Percentiles rank a stretch among this genome's conserved stretches.
These are phyloP conservation scores for Dillenia suffruticosa DNA, from an alignment of 164 flowering plant genomes.

Conservation along the genomic window DNA sequence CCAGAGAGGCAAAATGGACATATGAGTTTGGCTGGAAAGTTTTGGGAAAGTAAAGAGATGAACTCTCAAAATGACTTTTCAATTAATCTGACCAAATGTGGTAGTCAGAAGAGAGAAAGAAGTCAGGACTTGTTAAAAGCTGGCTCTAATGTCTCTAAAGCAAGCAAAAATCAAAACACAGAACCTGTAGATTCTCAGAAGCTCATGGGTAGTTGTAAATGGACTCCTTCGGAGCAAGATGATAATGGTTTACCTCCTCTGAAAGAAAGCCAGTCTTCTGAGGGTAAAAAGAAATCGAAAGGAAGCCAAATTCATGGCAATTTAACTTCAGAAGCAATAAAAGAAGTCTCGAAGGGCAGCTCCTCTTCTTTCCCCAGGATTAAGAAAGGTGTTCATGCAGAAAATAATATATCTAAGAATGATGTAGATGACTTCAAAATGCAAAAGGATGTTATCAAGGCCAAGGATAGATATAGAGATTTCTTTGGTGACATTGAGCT, in stretches of 20 bases:
- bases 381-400: conserved; percentile 14
- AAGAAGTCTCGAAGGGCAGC: conserved; percentile 22
- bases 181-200: conserved; percentile 14
- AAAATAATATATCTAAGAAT: conserved; percentile 16
- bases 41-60: conserved; percentile 10
- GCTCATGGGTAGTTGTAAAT: conserved; percentile 16
- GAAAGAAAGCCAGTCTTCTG: conserved; percentile 17
- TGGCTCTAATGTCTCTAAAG: conserved; percentile 17
- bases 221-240: conserved; percentile 12
- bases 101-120: conserved; percentile 18
- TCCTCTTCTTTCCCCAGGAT: conserved; percentile 16
- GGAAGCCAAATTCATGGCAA: conserved; percentile 20
- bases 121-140: conserved; percentile 9
- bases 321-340: conserved; percentile 13
- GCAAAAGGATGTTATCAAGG: conserved; percentile 32
- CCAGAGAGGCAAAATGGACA: conserved; percentile 24
- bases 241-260: conserved; percentile 6
- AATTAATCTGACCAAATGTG: conserved; percentile 15
- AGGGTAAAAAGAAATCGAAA: conserved; percentile 38
- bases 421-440: conserved; percentile 21
- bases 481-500: conserved; percentile 48
- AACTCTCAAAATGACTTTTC: conserved; percentile 14
- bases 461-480: conserved; percentile 37
- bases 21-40: conserved; percentile 18
- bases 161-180: conserved; percentile 18